A percentile compares a stretch with the other conserved stretches of the same genome.
Evolutionary conservation across 805 yeast species (phyloP).

Genomic region (Yarrowia sp.): DNA sequence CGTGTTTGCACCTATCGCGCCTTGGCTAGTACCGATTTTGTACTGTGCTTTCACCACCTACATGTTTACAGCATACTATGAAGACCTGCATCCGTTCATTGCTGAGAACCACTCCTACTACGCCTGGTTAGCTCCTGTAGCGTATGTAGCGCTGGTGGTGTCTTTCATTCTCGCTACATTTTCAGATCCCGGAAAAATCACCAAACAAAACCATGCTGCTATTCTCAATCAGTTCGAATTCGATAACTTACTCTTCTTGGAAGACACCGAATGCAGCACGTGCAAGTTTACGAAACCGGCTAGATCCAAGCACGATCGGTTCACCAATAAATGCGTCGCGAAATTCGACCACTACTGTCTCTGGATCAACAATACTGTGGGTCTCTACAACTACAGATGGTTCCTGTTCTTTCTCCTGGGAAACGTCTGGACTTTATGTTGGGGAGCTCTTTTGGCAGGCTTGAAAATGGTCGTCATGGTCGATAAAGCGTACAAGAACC

Average conservation of each 20-base stretch:
- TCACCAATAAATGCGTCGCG: constrained; percentile 49
- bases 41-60: constrained; percentile 30
- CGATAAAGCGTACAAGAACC: constrained; percentile 26
- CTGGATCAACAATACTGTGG: constrained; percentile 63
- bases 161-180: constrained; percentile 35
- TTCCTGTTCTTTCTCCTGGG: constrained; percentile 55
- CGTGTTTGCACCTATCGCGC: background rate
- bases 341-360: constrained; percentile 61
- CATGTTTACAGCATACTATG: constrained; percentile 26
- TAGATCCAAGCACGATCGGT: constrained; percentile 58
- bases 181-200: constrained; percentile 44
- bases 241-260: constrained; percentile 56
- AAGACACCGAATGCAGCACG: constrained; percentile 48
- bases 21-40: constrained; percentile 33
- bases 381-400: constrained; percentile 58
- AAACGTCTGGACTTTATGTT: constrained; percentile 47
- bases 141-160: constrained; percentile 33
- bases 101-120: constrained; percentile 10
- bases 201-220: constrained; percentile 33
- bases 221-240: constrained; percentile 38
- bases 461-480: constrained; percentile 13
- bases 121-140: constrained; percentile 31
- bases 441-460: constrained; percentile 44
- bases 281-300: constrained; percentile 54
- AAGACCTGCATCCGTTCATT: constrained; percentile 30